phyloP scores from a whole-genome alignment of 2,329 filamentous ascomycete species.

The Arthrinium puccinioides region DNA sequence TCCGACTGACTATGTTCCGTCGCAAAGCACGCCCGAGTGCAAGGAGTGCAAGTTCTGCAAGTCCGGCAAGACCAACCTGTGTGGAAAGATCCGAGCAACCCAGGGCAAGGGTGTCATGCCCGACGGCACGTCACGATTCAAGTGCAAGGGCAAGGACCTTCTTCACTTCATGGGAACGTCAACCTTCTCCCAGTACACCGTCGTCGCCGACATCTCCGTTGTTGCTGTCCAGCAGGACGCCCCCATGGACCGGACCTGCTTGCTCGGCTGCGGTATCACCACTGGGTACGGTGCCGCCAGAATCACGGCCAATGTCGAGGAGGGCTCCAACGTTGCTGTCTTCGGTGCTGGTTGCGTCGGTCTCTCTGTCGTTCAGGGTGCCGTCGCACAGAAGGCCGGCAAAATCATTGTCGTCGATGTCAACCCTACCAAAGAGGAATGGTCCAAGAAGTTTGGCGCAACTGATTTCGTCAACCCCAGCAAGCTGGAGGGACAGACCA shows the following conservation, averaged over 20 bases:
- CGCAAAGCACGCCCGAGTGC: constrained; percentile 82
- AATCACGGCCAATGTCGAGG: constrained; percentile 86
- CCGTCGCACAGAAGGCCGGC: constrained; percentile 72
- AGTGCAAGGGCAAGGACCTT: constrained; percentile 87
- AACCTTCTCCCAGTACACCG: constrained; percentile 98
- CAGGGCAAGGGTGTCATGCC: constrained; percentile 97
- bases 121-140: constrained; percentile 91
- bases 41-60: constrained; percentile 99
- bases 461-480: constrained; percentile 95
- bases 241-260: constrained; percentile 90
- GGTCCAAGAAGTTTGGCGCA: constrained; percentile 89
- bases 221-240: constrained; percentile 87
- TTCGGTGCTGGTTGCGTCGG: constrained; percentile 97
- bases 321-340: constrained; percentile 81
- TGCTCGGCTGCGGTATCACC: constrained; percentile 96
- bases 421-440: constrained; percentile 85
- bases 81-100: constrained; percentile 95
- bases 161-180: constrained; percentile 99
- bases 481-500: constrained; percentile 68
- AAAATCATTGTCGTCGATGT: constrained; percentile 70
- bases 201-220: constrained; percentile 96
- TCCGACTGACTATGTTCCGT: not conserved
- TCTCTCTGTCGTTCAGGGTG: constrained; percentile 90
- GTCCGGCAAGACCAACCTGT: constrained; percentile 98
- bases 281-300: constrained; percentile 94